Evolutionary conservation across 495 filamentous ascomycete species (phyloP), one percentile per base, ranked within the genome.

Genomic region (Choiromyces venosus): DNA sequence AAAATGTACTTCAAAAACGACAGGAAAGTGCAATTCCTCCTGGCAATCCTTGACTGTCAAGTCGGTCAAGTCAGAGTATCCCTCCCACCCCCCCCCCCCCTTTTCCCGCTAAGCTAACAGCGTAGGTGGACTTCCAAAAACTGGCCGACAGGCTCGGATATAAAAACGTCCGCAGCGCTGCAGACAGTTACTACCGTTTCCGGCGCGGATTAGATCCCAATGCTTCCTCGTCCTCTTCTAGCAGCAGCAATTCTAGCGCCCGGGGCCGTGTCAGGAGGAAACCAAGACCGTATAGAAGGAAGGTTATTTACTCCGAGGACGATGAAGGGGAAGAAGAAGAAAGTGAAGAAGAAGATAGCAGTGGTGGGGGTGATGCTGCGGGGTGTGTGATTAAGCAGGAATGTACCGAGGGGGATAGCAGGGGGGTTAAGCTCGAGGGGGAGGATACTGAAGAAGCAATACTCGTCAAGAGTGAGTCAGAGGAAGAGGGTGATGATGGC

Each of bases 131-230:
- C 65, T 79, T 66, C 39, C 68, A 36, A 19, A 78, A 78, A 71
- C 76, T 79, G 18, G 76, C 76, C 8, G 7, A 29, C 8, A 74
- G 61, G 33, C 75, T 79, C 5, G 76, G 76, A 9, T 79, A 79
- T 65, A 74, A 74, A 40, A 79, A 79, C 35, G 76, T 71, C 35
- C 76, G 76, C 46, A 71, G 75, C 33, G 76, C 76, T 29, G 64
- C 69, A 40, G 76, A 79, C 56, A 78, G 68, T 19, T 79, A 79
- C 52, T 67, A 74, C 67, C 76, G 76, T 9, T 79, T 79, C 76
- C 71, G 76, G 4, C 71, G 75, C 12, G 69, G 52, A 25, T n/a
- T 61, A 61, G 52, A 61, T 61, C 52, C 14, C 9, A 12, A 12
- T 25, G 10, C 25, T 29, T 61, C 52, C 52, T 52, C 44, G 21